phyloP scores from a whole-genome alignment of 371 early-diverging fungal genomes.

The Fennellomyces sp. region DNA sequence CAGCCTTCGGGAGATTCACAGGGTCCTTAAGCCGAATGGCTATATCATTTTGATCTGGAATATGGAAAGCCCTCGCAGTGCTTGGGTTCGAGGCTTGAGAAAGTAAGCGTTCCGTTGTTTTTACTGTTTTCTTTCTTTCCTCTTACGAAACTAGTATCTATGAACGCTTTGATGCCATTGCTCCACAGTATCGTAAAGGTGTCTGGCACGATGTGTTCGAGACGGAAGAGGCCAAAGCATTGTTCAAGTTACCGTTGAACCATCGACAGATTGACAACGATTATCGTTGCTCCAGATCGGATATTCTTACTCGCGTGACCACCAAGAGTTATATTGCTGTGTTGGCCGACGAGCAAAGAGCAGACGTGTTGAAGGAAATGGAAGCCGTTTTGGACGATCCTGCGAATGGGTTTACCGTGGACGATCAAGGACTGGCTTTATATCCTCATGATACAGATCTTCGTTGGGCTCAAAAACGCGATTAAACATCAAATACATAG shows the following conservation, averaged over 20 bases:
- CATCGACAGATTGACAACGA: constrained; percentile 26
- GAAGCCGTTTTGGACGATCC: constrained; percentile 28
- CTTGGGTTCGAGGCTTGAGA: constrained; percentile 42
- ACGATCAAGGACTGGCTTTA: constrained; percentile 14
- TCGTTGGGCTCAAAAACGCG: constrained; percentile 27
- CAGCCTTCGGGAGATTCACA: constrained; percentile 47
- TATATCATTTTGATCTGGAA: constrained; percentile 51
- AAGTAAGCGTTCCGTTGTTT: constrained; percentile 17
- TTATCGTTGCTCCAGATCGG: constrained; percentile 10
- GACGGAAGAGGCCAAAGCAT: constrained; percentile 20
- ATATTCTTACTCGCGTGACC: constrained; percentile 35
- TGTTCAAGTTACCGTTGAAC: constrained; percentile 28
- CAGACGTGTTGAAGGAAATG: constrained; percentile 21
- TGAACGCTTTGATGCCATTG: constrained; percentile 30
- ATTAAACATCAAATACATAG: background rate
- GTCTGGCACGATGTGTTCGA: constrained; percentile 41
- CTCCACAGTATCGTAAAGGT: constrained; percentile 44
- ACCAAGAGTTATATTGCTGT: constrained; percentile 52
- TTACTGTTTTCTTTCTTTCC: background rate
- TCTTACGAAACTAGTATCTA: constrained; percentile 19
- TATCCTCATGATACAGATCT: constrained; percentile 43
- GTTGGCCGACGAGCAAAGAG: constrained; percentile 21
- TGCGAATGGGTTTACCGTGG: constrained; percentile 11
- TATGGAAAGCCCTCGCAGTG: constrained; percentile 41
- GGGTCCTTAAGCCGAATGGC: constrained; percentile 52